Base-by-base conservation (phyloP, 2,329 filamentous ascomycete species). In the Botrytis tulipae region DNA sequence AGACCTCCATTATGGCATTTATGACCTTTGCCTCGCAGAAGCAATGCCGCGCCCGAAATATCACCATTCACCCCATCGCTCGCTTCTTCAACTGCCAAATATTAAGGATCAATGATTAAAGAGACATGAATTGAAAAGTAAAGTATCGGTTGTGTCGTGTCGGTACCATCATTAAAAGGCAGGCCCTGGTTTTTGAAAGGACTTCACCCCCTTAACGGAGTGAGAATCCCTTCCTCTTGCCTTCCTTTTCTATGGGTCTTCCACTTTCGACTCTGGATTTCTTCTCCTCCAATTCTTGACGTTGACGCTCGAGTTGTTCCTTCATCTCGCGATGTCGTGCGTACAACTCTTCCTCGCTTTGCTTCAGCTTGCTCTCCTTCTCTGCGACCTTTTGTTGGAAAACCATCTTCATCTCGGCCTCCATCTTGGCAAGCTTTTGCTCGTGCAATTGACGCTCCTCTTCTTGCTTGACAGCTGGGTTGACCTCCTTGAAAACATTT, bases 331-430 rank as follows among this genome's bases (percentile, higher is more conserved):
- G 92, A 87, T 99, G 96, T 80, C 96, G 92, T 78, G 96, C 95
- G 82, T 98, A 98, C 74, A 99, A 87, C 88, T 99, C 96, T 84
- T 99, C 96, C 85, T 99, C 96, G 88, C 94, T 97, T 87, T 98
- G 96, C 87, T 97, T 97, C 83, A 99, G 88, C 87, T 99, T 99
- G 90, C 94, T 97, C 86, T 99, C 96, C 88, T 99, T 99, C 85
- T 99, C 96, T 78, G 94, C 91, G 46, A 99, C 96, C 92, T 99
- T 99, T 84, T 99, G 96, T 84, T 98, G 96, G 94, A 99, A 99
- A 79, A 99, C 96, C 93, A 98, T 97, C 93, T 99, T 99, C 96
- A 99, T 99, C 85, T 99, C 96, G 82, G 94, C 91, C 85, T 99
- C 96, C 96, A 99, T 99, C 93, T 99, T 99, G 84, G 95, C 94